Base-by-base conservation (phyloP, 1,139 yeast genomes). In the Diutina pseudorugosa region DNA sequence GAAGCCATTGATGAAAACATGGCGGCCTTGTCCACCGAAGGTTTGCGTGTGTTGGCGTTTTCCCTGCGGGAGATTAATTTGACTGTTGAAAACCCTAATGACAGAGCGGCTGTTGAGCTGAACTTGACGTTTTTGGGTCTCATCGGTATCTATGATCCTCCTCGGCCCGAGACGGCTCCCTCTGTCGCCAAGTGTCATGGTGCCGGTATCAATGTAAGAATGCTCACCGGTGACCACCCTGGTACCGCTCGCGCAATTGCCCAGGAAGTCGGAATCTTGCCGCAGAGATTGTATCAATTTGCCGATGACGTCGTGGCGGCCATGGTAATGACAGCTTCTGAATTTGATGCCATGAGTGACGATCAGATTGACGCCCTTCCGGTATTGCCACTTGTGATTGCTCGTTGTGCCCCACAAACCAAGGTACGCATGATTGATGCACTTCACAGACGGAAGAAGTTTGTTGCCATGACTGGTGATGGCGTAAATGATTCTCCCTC, bases 151-250 rank as follows among this genome's bases (percentile, higher is more conserved):
- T 85, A 86, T 64, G 94, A 86, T 64, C 94, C 94, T 20, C 94
- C 94, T 53, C 75, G 95, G 60, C 73, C 75, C 8, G 93, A 85
- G 69, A 79, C 90, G 18, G 81, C 83, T 16, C 76, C 71, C 11
- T 80, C 89, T 3, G 94, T 86, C 42, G 76, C 76, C 59, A 67
- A 71, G 58, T 85, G 93, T 63, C 91, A 85, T 61, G 70, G 65
- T 51, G 94, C 94, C 18, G 94, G 94, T 53, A 83, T 86, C 59
- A 82, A 82, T 59, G 94, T 86, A 50, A 90, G 83, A 60, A 86
- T 86, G 94, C 78, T 86, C 52, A 86, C 94, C 23, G 94, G 95
- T 58, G 94, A 86, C 62, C 93, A 85, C 61, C 88, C 88, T 3
- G 85, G 86, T 47, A 86, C 95, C 51, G 95, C 94, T 25, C 72